These are phyloP conservation scores for Monosporascus sp. DNA, from an alignment of 2,329 filamentous ascomycete species.

Conservation along the genomic window DNA sequence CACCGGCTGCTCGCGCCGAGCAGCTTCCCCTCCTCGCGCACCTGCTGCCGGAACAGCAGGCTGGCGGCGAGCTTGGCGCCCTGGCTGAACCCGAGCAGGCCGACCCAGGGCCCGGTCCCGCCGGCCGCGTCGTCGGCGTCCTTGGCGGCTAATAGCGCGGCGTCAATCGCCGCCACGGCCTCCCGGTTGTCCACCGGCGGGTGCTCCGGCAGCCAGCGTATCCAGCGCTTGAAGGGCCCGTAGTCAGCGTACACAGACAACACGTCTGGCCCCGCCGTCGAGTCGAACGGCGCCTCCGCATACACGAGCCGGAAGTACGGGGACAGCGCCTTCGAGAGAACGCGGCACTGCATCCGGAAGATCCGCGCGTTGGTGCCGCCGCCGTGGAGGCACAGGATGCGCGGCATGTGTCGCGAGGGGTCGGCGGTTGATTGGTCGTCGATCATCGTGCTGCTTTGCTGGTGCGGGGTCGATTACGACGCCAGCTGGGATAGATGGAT, in stretches of 20 bases:
- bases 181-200: conserved; percentile 40
- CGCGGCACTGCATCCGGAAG: conserved; percentile 64
- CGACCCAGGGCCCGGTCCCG: conserved; percentile 55
- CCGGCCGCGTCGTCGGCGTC: conserved; percentile 41
- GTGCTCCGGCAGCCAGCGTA: conserved; percentile 59
- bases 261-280: conserved; percentile 56
- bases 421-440: conserved; percentile 1
- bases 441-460: neutral
- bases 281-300: conserved; percentile 63
- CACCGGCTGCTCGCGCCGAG: conserved; percentile 28
- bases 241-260: conserved; percentile 58
- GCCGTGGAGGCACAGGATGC: conserved; percentile 77
- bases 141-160: conserved; percentile 41
- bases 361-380: conserved; percentile 68
- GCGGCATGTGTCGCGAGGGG: conserved; percentile 41
- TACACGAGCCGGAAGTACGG: conserved; percentile 66
- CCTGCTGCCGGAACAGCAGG: conserved; percentile 58
- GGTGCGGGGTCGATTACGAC: too few relatives aligned
- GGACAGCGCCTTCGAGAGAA: conserved; percentile 38
- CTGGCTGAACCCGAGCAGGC: conserved; percentile 61
- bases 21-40: conserved; percentile 23
- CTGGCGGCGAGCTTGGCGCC: conserved; percentile 58
- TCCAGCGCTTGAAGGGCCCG: conserved; percentile 59
- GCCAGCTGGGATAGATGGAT: too few relatives aligned
- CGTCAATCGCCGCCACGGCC: conserved; percentile 35